These are phyloP conservation scores for Teratosphaeria gauchensis DNA, from an alignment of 2,329 filamentous ascomycete genomes.

Conservation along the genomic window DNA sequence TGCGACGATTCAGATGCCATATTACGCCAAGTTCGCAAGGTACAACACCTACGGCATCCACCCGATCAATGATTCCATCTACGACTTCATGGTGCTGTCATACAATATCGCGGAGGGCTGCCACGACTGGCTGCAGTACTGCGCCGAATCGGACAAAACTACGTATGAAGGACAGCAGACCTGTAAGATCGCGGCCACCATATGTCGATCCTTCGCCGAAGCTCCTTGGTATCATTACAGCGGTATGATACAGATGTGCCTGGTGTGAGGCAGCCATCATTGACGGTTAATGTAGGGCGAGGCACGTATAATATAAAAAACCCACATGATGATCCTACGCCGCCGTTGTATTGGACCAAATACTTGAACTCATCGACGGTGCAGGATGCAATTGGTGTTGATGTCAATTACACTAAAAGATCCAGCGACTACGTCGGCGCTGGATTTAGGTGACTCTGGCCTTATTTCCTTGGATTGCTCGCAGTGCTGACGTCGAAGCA, in stretches of 20 bases:
- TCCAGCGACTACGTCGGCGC: not conserved
- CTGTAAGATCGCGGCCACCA: constrained; percentile 37
- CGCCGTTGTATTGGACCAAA: constrained; percentile 37
- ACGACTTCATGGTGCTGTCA: constrained; percentile 36
- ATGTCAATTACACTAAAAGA: constrained; percentile 46
- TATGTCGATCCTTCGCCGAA: constrained; percentile 39
- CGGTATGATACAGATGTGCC: constrained; percentile 7
- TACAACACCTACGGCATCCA: constrained; percentile 49
- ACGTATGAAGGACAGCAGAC: constrained; percentile 22
- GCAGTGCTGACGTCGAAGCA: not conserved
- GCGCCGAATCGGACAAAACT: constrained; percentile 25
- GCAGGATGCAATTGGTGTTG: constrained; percentile 46
- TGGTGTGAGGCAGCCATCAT: not conserved
- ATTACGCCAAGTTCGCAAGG: constrained; percentile 41
- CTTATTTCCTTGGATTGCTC: not conserved
- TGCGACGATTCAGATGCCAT: constrained; percentile 37
- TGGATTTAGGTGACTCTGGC: not conserved
- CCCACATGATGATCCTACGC: constrained; percentile 31
- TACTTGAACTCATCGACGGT: constrained; percentile 49
- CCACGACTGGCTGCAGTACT: constrained; percentile 43
- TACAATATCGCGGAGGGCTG: constrained; percentile 42
- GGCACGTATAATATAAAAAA: constrained; percentile 51
- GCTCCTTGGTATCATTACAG: constrained; percentile 34
- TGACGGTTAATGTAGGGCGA: constrained; percentile 19
- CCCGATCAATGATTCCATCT: constrained; percentile 36